Base-by-base conservation (phyloP, 179 eudicot genomes). In the Silene coronaria region DNA sequence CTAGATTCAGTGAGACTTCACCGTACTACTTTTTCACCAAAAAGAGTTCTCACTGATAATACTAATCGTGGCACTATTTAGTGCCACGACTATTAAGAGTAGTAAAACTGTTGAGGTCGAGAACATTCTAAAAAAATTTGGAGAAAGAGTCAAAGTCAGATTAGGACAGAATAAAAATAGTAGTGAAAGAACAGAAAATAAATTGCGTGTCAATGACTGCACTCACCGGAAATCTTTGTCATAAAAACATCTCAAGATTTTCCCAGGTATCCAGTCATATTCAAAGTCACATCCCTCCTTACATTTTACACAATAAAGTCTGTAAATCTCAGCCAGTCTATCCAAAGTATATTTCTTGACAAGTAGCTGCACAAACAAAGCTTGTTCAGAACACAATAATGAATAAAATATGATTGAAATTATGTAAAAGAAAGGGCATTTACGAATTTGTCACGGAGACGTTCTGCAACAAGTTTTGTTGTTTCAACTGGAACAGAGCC, bases 381-480 rank as follows among this genome's bases (percentile, higher is more conserved):
- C 81, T 60, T 60, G 57, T 69, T 69, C 4, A 73, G 71, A 48
- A 45, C 53, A 64, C 38, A 51, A 36, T 24, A 48, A 27, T 21
- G 23, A 34, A 72, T 51, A 55, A 71, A 71, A 17, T 48, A 23
- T 46, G 77, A 78, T 34, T 12, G 28, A 75, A 36, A 57, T 63
- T 10, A 34, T 27, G 24, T 19, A 72, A 24, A 75, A 59, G 77
- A 74, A 45, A 21, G 16, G 51, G 64, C 9, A 30, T 48, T 77
- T 85, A 96, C 99, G 34, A 96, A 93, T 96, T 93, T 96, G 83
- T 96, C 99, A 42, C 96, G 91, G 38, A 96, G 96, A 67, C 97
- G 97, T 67, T 93, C 98, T 9, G 97, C 91, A 32, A 96, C 91
- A 81, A 90, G 92, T 85, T 91, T 91, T 38, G 87, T 79, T 59